Base-by-base conservation (phyloP, 1,139 yeast genomes). In the Scheffersomyces cryptocercus region DNA sequence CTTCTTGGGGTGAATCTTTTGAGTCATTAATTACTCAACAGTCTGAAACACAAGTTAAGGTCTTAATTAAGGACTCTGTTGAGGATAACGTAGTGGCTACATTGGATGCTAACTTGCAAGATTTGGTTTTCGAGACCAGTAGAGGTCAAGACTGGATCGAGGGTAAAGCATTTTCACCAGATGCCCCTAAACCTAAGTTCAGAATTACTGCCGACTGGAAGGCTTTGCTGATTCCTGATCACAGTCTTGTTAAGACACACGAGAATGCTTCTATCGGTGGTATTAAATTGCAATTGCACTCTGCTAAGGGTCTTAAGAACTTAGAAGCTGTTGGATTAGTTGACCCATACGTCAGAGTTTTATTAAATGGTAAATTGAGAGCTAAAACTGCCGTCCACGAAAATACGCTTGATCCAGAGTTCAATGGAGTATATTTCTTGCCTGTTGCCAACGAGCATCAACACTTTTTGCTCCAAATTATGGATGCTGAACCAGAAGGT, bases 341-440 rank as follows among this genome's bases (percentile, higher is more conserved):
- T 54, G 91, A 86, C 62, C 93, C 95, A 5, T 85, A 84, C 57
- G 80, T 83, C 36, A 75, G 79, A 48, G 72, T 85, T 12, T 55
- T 78, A 40, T 62, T 80, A 45, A 80, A 83, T 55, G 87, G 85
- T 52, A 79, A 77, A 56, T 62, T 80, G 40, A 73, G 73, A 51
- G 85, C 76, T 42, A 74, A 71, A 50, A 82, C 93, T 2, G 62
- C 68, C 1, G 79, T 79, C 39, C 75, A 79, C 52, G 76, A 80
- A n/a, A 77, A 80, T 43, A 75, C 82, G 2, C 61, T 72, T 32
- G 68, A 79, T 42, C 91, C 93, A 3, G 55, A 60, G 24, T 86
- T 76, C 64, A 74, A 84, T 55, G 70, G 75, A 40, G 84, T 79
- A n/a, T 68, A 73, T 40, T 85, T 77, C 59, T 61, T 85, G 43